Percentiles rank a stretch among this genome's conserved stretches.
Conservation (phyloP, 768 basidiomycete genomes). For the Trametes maxima region DNA sequence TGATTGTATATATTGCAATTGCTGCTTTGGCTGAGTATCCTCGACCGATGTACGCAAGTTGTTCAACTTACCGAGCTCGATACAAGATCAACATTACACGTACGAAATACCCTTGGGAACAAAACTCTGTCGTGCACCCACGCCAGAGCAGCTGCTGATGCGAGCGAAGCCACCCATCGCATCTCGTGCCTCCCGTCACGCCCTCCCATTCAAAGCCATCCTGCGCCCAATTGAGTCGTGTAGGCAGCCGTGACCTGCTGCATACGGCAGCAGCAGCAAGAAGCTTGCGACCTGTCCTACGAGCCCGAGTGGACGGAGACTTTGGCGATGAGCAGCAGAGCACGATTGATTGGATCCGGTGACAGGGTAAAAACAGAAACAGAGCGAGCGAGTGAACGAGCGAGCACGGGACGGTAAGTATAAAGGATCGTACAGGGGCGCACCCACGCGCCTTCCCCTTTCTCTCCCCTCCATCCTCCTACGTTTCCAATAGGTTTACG, state of each 20-base stretch:
- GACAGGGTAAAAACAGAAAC: not conserved
- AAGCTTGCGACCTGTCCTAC: not conserved
- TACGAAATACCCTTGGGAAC: not conserved
- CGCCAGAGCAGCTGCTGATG: slow-evolving; percentile 11
- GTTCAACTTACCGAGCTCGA: no score
- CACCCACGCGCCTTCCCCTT: slow-evolving; percentile 4
- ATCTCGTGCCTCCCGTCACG: slow-evolving; percentile 1
- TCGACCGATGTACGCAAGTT: no score
- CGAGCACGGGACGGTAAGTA: not conserved
- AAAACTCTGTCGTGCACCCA: not conserved
- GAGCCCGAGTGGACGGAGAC: slow-evolving; percentile 5
- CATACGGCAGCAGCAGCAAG: not conserved
- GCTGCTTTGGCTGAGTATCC: no score
- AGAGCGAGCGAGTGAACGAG: not conserved
- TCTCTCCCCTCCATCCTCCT: not conserved
- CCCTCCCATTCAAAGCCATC: not conserved
- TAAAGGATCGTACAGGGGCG: slow-evolving; percentile 10
- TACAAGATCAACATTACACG: not conserved
- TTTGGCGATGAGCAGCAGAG: not conserved
- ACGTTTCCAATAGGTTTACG: not conserved
- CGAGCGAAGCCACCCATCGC: not conserved
- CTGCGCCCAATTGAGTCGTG: not conserved
- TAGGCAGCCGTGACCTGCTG: not conserved
- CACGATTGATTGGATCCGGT: not conserved
- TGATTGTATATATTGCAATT: no score